These are phyloP conservation scores for Rhizopus stolonifer DNA, from an alignment of 371 early-diverging fungal species.

Conservation along the genomic window DNA sequence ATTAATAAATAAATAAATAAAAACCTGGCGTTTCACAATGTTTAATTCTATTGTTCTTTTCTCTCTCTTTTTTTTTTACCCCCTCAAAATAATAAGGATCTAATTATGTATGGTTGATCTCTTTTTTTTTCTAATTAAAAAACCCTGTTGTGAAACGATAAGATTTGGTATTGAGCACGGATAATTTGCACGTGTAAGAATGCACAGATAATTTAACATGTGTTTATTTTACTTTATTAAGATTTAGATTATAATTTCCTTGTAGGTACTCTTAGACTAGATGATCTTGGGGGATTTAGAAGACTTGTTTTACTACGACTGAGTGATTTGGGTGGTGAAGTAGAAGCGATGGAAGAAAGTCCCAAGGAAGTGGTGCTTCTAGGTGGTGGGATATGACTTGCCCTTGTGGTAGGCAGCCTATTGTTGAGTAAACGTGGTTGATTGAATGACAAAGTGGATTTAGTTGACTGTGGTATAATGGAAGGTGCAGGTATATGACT, in stretches of 20 bases:
- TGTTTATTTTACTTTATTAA: too few species aligned
- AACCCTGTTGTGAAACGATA: too few species aligned
- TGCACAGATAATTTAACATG: too few species aligned
- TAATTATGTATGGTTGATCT: too few species aligned
- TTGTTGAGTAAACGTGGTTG: constrained; percentile 7
- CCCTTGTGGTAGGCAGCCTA: constrained; percentile 5
- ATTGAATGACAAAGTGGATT: constrained; percentile 11
- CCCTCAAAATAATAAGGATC: too few species aligned
- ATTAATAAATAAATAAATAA: neutral
- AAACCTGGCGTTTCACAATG: neutral
- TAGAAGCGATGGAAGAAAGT: constrained; percentile 1
- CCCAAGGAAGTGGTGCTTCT: constrained; percentile 21
- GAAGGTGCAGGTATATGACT: constrained; percentile 19
- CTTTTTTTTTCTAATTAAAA: too few species aligned
- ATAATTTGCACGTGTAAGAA: too few species aligned
- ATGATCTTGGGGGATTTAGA: neutral
- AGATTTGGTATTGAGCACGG: too few species aligned
- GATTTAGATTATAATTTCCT: too few species aligned
- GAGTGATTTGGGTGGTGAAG: constrained; percentile 3
- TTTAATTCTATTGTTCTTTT: too few species aligned
- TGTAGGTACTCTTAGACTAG: neutral
- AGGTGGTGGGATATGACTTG: constrained; percentile 24
- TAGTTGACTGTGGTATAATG: constrained; percentile 12
- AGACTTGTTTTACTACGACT: neutral
- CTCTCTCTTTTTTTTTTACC: too few species aligned